Percentiles rank a stretch among this genome's conserved stretches.
Conservation (phyloP, 208 protist genomes). For the Leishmania arabica region DNA sequence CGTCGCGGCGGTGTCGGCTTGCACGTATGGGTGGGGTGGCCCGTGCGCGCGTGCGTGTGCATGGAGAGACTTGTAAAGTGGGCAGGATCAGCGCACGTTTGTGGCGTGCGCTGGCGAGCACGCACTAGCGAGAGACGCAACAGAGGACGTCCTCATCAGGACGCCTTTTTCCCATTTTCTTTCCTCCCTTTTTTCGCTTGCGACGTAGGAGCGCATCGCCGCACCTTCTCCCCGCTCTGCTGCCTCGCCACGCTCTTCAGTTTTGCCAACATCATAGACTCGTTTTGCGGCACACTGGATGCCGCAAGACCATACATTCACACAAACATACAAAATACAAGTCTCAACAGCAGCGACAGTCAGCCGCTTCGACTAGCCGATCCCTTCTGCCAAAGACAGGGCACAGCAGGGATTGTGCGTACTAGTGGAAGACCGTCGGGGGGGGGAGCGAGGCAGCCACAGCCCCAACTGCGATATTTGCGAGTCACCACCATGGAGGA, state of each 20-base stretch:
- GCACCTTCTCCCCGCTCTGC: neutral
- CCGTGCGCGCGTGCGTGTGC: neutral
- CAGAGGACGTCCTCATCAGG: neutral
- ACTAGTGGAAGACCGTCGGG: neutral
- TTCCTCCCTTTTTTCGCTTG: neutral
- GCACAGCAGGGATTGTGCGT: neutral
- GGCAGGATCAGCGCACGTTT: neutral
- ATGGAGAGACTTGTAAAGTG: neutral
- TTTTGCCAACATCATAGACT: neutral
- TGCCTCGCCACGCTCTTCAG: neutral
- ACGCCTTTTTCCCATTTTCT: neutral
- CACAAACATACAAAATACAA: constrained; percentile 12
- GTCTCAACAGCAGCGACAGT: neutral
- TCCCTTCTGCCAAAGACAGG: neutral
- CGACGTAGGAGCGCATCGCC: neutral
- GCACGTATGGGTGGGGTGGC: neutral
- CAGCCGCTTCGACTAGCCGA: neutral
- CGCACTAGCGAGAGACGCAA: neutral
- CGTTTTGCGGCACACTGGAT: neutral
- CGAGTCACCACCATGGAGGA: constrained; percentile 24
- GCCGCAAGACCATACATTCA: neutral
- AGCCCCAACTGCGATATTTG: neutral
- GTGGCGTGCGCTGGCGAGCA: neutral
- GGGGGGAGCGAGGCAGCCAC: neutral
- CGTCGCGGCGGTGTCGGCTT: neutral